Base-by-base conservation (phyloP, 2,329 filamentous ascomycete genomes). In the Colletotrichum euphorbiae region DNA sequence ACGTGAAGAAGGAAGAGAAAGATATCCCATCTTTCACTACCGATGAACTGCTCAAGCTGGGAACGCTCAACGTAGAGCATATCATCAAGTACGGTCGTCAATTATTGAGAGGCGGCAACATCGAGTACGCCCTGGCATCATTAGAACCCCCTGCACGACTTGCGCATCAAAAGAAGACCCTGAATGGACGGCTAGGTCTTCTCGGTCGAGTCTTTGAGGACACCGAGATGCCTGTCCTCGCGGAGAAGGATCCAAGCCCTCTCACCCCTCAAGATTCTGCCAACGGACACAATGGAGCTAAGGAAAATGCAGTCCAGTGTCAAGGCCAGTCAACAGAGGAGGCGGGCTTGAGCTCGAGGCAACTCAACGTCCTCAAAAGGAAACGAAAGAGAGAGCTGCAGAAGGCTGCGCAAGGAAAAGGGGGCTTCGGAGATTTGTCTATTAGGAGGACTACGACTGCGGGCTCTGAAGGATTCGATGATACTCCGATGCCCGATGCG, bases 351-450 rank as follows among this genome's bases (percentile, higher is more conserved):
- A 98, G 96, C 81, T 95, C 96, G 69, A 89, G 96, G 46, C 96
- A 99, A 75, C 87, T 98, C 19, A 99, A 99, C 75, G 93, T 96
- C 59, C 82, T 99, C 9, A 98, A 98, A 79, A 89, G 96, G 48
- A 98, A 98, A 77, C 90, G 94, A 48, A 99, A 98, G 80, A 89
- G 91, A 73, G 93, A 97, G 73, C 90, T 94, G 3, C 93, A 96
- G 78, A 91, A 93, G 74, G 93, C 95, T 59, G 93, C 87, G 0
- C 86, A 94, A 65, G 95, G 92, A 72, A 98, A 98, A 77, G 91
- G 93, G 60, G 90, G 93, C 0, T 92, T 97, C 54, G 94, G 97
- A 51, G 96, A 99, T 77, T 84, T 99, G 59, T 92, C 93, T 0
- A 81, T 90, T 9, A 85, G 91, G 55, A 85, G 89, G 45, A 86